phyloP scores from a whole-genome alignment of 305 asterid species.

The Plantago lanceolata region DNA sequence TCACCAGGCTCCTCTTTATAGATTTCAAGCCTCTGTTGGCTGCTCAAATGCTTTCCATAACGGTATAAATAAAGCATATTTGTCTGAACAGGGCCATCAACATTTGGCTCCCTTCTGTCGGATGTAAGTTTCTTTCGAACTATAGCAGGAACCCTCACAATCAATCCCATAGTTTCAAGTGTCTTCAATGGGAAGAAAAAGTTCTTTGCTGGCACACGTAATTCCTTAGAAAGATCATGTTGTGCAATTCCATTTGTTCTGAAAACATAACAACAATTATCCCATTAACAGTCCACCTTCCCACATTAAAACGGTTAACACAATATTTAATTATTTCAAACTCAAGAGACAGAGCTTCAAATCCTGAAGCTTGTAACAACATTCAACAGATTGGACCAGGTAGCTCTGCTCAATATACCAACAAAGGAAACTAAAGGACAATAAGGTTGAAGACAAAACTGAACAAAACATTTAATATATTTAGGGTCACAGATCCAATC shows the following conservation, averaged over 20 bases:
- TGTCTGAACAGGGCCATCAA: conserved; percentile 47
- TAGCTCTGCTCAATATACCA: conserved; percentile 8
- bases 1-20: conserved; percentile 55
- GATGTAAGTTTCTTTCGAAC: conserved; percentile 55
- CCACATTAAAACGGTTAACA: conserved; percentile 8
- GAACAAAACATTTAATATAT: neutral
- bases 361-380: conserved; percentile 9
- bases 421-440: conserved; percentile 2
- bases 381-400: neutral
- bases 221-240: conserved; percentile 73
- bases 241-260: conserved; percentile 82
- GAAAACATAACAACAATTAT: conserved; percentile 30
- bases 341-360: conserved; percentile 7
- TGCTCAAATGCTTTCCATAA: too few relatives aligned
- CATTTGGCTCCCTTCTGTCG: conserved; percentile 39
- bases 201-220: conserved; percentile 58
- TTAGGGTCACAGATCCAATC: neutral
- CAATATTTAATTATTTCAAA: neutral
- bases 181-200: conserved; percentile 65
- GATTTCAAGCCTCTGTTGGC: conserved; percentile 86
- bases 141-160: conserved; percentile 69
- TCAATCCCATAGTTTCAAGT: conserved; percentile 76
- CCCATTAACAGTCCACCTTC: conserved; percentile 8
- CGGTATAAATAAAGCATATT: conserved; percentile 82
- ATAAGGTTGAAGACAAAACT: neutral